phyloP scores from a whole-genome alignment of 1,284 basidiomycete species.

The Sanguinoderma infundibulare region DNA sequence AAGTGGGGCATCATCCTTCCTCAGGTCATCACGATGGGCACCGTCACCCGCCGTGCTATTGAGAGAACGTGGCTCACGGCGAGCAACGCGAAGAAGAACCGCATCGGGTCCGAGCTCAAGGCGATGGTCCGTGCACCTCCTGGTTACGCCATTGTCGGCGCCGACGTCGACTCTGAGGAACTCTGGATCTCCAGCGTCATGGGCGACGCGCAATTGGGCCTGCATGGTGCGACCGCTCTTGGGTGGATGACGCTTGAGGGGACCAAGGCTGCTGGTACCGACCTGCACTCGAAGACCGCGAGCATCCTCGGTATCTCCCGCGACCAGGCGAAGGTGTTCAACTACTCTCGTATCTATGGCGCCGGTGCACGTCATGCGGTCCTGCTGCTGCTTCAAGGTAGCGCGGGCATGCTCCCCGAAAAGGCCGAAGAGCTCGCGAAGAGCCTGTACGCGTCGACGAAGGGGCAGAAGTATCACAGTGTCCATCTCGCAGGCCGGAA shows the following conservation, averaged over 20 bases:
- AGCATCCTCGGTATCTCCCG: slow-evolving; percentile 92
- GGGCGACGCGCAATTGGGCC: slow-evolving; percentile 98
- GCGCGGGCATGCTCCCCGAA: slow-evolving; percentile 78
- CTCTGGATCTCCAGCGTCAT: slow-evolving; percentile 99
- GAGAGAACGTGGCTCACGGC: slow-evolving; percentile 99
- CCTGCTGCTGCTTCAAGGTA: slow-evolving; percentile 88
- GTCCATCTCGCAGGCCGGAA: slow-evolving; percentile 74
- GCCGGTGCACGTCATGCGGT: slow-evolving; percentile 96
- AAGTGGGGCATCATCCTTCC: slow-evolving; percentile 94
- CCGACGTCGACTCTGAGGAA: slow-evolving; percentile 99
- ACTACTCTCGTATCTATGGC: slow-evolving; percentile 98
- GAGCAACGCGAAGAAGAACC: slow-evolving; percentile 97
- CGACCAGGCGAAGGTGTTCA: slow-evolving; percentile 98
- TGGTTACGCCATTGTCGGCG: slow-evolving; percentile 95
- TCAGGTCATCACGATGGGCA: slow-evolving; percentile 98
- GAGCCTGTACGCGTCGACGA: slow-evolving; percentile 91
- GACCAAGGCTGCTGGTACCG: slow-evolving; percentile 95
- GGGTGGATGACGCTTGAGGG: slow-evolving; percentile 99
- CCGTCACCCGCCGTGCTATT: slow-evolving; percentile 95
- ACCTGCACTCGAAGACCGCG: slow-evolving; percentile 97
- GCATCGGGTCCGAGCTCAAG: slow-evolving; percentile 97
- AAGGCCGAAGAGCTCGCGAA: slow-evolving; percentile 84
- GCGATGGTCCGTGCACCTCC: slow-evolving; percentile 95
- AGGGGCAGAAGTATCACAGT: slow-evolving; percentile 86
- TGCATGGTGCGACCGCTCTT: slow-evolving; percentile 96